Evolutionary conservation across 2,329 filamentous ascomycete genomes (phyloP).

Genomic region (Colletotrichum costaricense): DNA sequence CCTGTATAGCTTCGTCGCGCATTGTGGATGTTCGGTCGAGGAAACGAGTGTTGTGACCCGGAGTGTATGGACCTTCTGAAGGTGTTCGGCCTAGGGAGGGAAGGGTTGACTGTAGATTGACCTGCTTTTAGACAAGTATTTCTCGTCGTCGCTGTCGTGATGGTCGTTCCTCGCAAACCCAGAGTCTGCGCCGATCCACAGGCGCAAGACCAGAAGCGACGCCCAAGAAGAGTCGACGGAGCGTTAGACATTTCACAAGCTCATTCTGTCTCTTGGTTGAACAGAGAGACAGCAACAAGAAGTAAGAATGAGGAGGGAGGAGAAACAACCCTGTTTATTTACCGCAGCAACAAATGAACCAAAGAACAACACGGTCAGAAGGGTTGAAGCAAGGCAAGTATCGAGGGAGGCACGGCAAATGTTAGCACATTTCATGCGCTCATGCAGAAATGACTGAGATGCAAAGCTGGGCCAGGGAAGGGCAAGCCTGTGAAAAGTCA

Average conservation of each 20-base stretch:
- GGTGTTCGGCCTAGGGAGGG: neutral
- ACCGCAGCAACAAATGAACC: neutral
- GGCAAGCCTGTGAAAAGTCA: conserved; percentile 45
- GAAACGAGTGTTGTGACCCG: conserved; percentile 15
- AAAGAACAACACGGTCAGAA: neutral
- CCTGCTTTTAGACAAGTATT: conserved; percentile 7
- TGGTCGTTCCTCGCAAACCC: conserved; percentile 27
- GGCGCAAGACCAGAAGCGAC: conserved; percentile 45
- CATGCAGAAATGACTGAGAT: conserved; percentile 32
- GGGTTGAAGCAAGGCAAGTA: neutral
- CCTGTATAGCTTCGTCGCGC: conserved; percentile 64
- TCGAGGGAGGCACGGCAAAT: conserved; percentile 18
- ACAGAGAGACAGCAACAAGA: conserved; percentile 17
- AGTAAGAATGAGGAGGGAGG: neutral
- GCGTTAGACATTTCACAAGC: conserved; percentile 54
- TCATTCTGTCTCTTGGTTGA: conserved; percentile 45
- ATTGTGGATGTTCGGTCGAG: conserved; percentile 43
- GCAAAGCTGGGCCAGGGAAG: conserved; percentile 33
- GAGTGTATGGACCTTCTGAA: conserved; percentile 29
- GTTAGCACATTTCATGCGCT: conserved; percentile 35
- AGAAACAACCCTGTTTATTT: conserved; percentile 1
- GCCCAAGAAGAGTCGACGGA: conserved; percentile 45
- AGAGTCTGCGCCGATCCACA: conserved; percentile 36
- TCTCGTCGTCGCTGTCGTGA: conserved; percentile 6
- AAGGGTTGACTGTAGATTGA: conserved; percentile 7